Evolutionary conservation across 2,329 filamentous ascomycete genomes (phyloP), one percentile per base, ranked within the genome.

Genomic region (Hypoxylon sp.): DNA sequence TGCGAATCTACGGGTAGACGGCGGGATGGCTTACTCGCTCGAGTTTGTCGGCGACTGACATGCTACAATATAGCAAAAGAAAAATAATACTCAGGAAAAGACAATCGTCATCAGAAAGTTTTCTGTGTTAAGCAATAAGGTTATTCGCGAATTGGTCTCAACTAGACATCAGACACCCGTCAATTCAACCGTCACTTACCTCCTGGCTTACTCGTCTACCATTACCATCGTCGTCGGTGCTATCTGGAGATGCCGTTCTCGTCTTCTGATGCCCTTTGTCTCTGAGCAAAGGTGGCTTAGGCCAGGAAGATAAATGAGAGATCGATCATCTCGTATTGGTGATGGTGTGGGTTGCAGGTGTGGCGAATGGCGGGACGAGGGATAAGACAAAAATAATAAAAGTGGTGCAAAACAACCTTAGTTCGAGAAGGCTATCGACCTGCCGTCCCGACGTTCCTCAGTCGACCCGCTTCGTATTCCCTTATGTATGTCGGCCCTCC

Each of bases 381-480:
- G 28, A 56, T 49, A 55, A 61, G 58, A 60, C 37, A 50, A 61
- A 60, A 56, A 65, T 57, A 64, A 62, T 56, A 62, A 65, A 65
- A 69, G 67, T 69, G 64, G 64, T 59, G 24, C 67, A 47, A 50
- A 53, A 34, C 43, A 51, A 43, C n/a, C n/a, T n/a, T n/a, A n/a
- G 56, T 59, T 69, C 61, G 56, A 69, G 67, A 68, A 68, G 66
- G 63, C 59, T 62, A 59, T 68, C 44, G 59, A 65, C 59, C 39
- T 26, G n/a, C 15, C 28, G 4, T 19, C 30, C 39, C 54, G 48
- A 41, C 19, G n/a, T 46, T 54, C 58, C 37, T 66, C 62, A 67
- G 68, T 70, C 69, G 62, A 65, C 32, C 66, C 68, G 53, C 71
- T 71, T 72, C 71, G 71, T 72, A 72, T 72, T 71, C 43, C 43